Conservation (phyloP, 2,329 filamentous ascomycete species). For the Cercospora sp. region DNA sequence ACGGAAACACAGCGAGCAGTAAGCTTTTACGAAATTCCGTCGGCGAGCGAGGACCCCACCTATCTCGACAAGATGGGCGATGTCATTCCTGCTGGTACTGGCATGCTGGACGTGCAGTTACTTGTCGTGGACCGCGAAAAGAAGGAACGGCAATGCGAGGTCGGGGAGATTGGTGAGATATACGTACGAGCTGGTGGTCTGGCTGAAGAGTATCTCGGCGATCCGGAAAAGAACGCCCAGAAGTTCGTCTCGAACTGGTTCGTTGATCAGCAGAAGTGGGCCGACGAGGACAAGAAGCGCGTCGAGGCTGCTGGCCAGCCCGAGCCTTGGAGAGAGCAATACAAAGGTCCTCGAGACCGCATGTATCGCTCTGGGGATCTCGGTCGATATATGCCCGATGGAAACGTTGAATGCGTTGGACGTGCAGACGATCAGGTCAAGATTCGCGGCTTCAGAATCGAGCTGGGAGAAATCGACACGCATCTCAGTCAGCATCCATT, state of each 20-base stretch:
- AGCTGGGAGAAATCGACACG: slow-evolving; percentile 88
- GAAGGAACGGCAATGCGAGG: slow-evolving; percentile 67
- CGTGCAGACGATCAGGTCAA: slow-evolving; percentile 89
- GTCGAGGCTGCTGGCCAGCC: slow-evolving; percentile 50
- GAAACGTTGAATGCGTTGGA: slow-evolving; percentile 75
- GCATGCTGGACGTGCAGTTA: slow-evolving; percentile 87
- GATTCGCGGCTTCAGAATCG: slow-evolving; percentile 92
- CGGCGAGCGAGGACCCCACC: slow-evolving; percentile 61
- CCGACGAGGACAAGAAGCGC: slow-evolving; percentile 60
- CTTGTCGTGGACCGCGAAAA: slow-evolving; percentile 75
- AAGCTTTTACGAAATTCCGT: slow-evolving; percentile 78
- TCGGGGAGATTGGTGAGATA: slow-evolving; percentile 83
- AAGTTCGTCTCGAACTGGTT: slow-evolving; percentile 91
- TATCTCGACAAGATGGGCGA: slow-evolving; percentile 68
- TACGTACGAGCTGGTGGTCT: slow-evolving; percentile 80
- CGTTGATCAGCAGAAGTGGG: slow-evolving; percentile 70
- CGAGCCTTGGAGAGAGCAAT: slow-evolving; percentile 77
- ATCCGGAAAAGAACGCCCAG: slow-evolving; percentile 62
- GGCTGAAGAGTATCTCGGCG: slow-evolving; percentile 74
- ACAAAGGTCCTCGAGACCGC: slow-evolving; percentile 78
- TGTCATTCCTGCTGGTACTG: slow-evolving; percentile 77
- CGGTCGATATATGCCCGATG: slow-evolving; percentile 69
- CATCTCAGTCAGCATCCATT: slow-evolving; percentile 73
- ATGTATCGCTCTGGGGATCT: slow-evolving; percentile 88
- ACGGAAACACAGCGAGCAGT: slow-evolving; percentile 83